Conservation (phyloP, 2,329 filamentous ascomycete genomes). For the Metarhizium rileyi region DNA sequence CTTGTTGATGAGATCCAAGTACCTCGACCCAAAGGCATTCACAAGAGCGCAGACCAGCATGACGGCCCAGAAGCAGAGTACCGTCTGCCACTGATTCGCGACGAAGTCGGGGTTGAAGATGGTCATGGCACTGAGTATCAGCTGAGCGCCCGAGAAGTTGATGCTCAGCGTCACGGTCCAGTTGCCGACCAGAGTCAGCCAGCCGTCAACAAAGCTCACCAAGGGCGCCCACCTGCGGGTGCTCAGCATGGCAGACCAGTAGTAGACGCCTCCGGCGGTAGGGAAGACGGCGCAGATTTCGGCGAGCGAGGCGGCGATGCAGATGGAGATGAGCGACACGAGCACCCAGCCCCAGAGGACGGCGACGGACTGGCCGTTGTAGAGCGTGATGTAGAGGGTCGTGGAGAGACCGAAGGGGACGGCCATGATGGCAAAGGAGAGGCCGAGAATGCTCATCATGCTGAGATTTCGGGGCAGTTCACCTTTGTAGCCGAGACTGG, state of each 20-base stretch:
- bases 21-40: constrained; percentile 51
- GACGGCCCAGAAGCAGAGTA: constrained; percentile 62
- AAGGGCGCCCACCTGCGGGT: constrained; percentile 51
- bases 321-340: constrained; percentile 60
- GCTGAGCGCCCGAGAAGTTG: constrained; percentile 59
- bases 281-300: constrained; percentile 63
- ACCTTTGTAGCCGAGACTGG: constrained; percentile 38
- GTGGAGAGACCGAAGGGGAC: constrained; percentile 40
- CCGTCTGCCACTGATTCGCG: constrained; percentile 59
- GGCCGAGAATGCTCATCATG: constrained; percentile 37
- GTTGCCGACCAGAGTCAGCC: constrained; percentile 65
- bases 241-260: constrained; percentile 62
- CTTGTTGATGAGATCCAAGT: constrained; percentile 60
- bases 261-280: constrained; percentile 55
- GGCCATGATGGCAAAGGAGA: constrained; percentile 43
- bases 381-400: constrained; percentile 42
- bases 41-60: constrained; percentile 54
- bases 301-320: constrained; percentile 59
- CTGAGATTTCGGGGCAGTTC: constrained; percentile 41
- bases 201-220: constrained; percentile 63
- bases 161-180: constrained; percentile 61
- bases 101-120: constrained; percentile 53
- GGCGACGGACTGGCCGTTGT: constrained; percentile 63
- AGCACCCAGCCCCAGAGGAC: constrained; percentile 62
- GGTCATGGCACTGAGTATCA: constrained; percentile 59